Percentiles rank a stretch among this genome's conserved stretches.
Conservation (phyloP, 2,329 filamentous ascomycete genomes). For the Talaromyces piceae region DNA sequence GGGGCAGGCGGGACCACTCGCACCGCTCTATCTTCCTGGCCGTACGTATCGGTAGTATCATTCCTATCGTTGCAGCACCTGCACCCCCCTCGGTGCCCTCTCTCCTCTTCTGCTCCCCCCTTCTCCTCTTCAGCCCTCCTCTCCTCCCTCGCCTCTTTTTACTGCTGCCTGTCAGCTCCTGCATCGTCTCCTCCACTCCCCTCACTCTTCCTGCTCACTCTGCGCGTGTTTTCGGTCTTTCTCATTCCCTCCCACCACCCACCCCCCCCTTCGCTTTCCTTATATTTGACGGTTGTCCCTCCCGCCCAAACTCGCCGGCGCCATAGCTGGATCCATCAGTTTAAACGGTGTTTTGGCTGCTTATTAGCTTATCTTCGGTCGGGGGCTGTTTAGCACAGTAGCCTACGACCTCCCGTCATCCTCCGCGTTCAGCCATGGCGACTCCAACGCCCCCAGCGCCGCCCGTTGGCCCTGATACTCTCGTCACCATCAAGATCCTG, state of each 20-base stretch:
- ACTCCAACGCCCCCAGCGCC: constrained; percentile 35
- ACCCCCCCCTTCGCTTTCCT: no score
- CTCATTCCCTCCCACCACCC: no score
- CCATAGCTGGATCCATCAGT: not conserved
- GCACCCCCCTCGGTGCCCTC: not conserved
- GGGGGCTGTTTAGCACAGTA: not conserved
- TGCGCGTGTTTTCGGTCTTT: not conserved
- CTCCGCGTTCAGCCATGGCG: constrained; percentile 7
- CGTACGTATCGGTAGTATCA: no score
- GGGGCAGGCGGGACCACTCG: not conserved
- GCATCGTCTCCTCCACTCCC: not conserved
- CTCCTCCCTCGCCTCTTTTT: not conserved
- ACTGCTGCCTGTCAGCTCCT: not conserved
- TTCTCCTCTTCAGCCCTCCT: not conserved
- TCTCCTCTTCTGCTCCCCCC: not conserved
- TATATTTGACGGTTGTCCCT: no score
- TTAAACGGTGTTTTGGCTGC: not conserved
- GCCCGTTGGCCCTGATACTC: constrained; percentile 57
- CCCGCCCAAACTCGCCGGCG: not conserved
- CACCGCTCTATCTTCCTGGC: not conserved
- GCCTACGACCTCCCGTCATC: not conserved
- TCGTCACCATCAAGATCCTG: constrained; percentile 78
- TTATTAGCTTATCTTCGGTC: not conserved
- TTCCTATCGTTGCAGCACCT: not conserved
- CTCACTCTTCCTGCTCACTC: constrained; percentile 8